Evolutionary conservation across 2,329 filamentous ascomycete genomes (phyloP).

Genomic region (Exophiala aquamarina): DNA sequence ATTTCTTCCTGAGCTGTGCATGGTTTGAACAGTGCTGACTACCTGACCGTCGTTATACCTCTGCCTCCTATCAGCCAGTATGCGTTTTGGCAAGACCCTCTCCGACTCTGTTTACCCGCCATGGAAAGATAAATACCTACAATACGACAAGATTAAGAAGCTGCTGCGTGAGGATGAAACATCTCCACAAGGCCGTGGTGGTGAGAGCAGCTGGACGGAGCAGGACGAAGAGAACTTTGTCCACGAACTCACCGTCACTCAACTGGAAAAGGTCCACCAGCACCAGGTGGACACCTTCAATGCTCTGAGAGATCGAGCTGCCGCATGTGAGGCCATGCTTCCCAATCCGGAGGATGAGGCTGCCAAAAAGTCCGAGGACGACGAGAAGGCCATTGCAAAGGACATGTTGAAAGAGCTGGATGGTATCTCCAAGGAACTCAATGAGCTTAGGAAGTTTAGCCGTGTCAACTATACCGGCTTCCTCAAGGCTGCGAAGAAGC

Average conservation of each 20-base stretch:
- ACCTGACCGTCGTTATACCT: no score
- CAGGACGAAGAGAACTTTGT: slow-evolving; percentile 92
- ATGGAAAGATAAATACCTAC: slow-evolving; percentile 93
- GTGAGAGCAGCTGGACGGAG: slow-evolving; percentile 77
- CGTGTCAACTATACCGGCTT: slow-evolving; percentile 97
- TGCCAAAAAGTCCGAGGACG: slow-evolving; percentile 36
- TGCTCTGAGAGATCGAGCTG: slow-evolving; percentile 76
- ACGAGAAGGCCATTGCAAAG: slow-evolving; percentile 57
- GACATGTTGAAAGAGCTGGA: slow-evolving; percentile 80
- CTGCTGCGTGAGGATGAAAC: slow-evolving; percentile 75
- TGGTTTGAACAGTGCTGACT: no score
- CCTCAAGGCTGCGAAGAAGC: slow-evolving; percentile 98
- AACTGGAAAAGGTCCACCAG: slow-evolving; percentile 89
- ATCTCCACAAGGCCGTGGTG: slow-evolving; percentile 44
- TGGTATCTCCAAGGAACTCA: slow-evolving; percentile 82
- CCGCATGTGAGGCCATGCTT: slow-evolving; percentile 65
- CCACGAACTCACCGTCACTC: slow-evolving; percentile 89
- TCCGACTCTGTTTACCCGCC: slow-evolving; percentile 75
- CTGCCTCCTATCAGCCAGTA: slow-evolving; percentile 38
- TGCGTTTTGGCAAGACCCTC: slow-evolving; percentile 93
- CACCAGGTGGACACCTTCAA: slow-evolving; percentile 85
- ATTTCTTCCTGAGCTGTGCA: no score
- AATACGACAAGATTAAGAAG: slow-evolving; percentile 89
- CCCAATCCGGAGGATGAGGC: slow-evolving; percentile 49
- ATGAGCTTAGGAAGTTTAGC: slow-evolving; percentile 91